Evolutionary conservation across 257 asterid genomes (phyloP), one percentile per base, ranked within the genome.

Genomic region (Paulownia fortunei): DNA sequence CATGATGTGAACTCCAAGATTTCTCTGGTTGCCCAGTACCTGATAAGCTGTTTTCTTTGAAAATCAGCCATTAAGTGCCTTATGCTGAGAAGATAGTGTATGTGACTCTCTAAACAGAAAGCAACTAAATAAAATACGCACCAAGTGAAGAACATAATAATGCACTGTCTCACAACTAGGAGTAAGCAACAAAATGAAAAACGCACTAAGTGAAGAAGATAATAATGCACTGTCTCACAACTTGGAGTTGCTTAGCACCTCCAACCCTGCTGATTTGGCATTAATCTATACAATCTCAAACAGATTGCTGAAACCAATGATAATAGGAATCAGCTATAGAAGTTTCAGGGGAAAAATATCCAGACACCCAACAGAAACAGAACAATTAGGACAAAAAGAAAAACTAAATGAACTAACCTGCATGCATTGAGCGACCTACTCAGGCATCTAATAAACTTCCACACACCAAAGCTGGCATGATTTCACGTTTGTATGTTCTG

Each of bases 361-460:
- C 15, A 58, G 37, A n/a, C 75, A 44, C 13, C 12, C 23, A 30
- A 36, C 67, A 46, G 26, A 55, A 60, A 36, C 9, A 56, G 34
- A 73, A 16, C 58, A 30, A 26, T 44, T 63, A 51, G 44, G 44
- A 24, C 15, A 55, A 10, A 39, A 64, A 75, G 15, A 27, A 11
- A 26, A 68, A 11, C 6, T 44, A 62, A 68, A 44, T 46, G 61
- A 65, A 88, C 90, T 76, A 47, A 92, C 97, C 97, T 84, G 86
- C 86, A 81, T 60, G 84, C 66, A 69, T 71, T 60, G 79, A 30
- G 61, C 26, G 62, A 65, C 84, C 82, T 30, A 51, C 76, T 62
- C 62, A 21, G 74, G 79, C 76, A 75, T 77, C 75, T 24, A 76
- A 81, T 15, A 75, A 78, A 80, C 80, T 49, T 76, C 69, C 54